Percentiles rank a stretch among this genome's conserved stretches.
Conservation (phyloP, 768 basidiomycete species). For the Leccinum disarticulatum region DNA sequence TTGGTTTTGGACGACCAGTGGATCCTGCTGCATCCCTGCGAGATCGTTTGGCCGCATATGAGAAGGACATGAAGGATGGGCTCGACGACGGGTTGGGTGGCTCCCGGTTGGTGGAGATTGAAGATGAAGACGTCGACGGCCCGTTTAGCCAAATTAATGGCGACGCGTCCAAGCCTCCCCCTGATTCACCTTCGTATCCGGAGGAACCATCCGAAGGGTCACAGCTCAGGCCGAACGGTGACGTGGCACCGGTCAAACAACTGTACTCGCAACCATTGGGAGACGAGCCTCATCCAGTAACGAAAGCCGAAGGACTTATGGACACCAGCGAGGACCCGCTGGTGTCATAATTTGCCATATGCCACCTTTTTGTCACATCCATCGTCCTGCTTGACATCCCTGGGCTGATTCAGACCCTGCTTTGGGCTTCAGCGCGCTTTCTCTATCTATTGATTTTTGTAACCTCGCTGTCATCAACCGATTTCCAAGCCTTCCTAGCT, state of each 20-base stretch:
- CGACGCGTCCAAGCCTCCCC: constrained; percentile 33
- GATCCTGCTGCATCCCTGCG: constrained; percentile 59
- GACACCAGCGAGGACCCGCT: constrained; percentile 64
- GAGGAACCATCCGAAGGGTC: constrained; percentile 43
- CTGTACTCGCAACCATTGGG: constrained; percentile 50
- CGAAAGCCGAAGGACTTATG: constrained; percentile 63
- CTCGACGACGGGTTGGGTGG: constrained; percentile 29
- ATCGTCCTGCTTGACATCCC: constrained; percentile 6
- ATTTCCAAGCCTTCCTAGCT: constrained; percentile 22
- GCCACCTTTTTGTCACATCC: constrained; percentile 6
- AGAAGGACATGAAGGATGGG: constrained; percentile 45
- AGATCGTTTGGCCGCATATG: constrained; percentile 63
- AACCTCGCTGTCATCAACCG: constrained; percentile 26
- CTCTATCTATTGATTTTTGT: constrained; percentile 35
- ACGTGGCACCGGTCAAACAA: constrained; percentile 47
- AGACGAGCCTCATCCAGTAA: constrained; percentile 52
- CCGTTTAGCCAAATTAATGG: constrained; percentile 34
- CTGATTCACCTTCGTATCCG: constrained; percentile 13
- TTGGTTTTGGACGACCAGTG: constrained; percentile 43
- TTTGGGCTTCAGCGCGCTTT: constrained; percentile 25
- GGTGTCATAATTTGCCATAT: constrained; percentile 31
- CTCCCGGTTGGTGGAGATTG: constrained; percentile 31
- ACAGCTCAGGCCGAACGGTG: constrained; percentile 47
- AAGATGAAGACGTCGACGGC: constrained; percentile 34
- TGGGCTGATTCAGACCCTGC: constrained; percentile 15